Evolutionary conservation across 1,284 basidiomycete species (phyloP).

Genomic region (Ganoderma boninense): DNA sequence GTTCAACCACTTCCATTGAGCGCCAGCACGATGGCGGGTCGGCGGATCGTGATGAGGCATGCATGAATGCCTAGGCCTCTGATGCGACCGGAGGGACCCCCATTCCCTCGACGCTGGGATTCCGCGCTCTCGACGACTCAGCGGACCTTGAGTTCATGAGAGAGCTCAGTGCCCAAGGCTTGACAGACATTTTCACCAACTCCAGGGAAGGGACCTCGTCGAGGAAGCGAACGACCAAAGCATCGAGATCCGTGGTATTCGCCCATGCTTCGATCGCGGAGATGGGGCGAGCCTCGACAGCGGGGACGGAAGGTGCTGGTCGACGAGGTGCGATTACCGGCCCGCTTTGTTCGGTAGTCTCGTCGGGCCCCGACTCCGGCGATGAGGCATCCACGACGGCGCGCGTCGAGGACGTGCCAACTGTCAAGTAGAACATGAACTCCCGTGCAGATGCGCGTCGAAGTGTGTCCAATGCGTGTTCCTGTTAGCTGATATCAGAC

Average conservation of each 20-base stretch:
- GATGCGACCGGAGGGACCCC: neutral
- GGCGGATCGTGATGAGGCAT: too few species aligned
- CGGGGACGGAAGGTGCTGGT: neutral
- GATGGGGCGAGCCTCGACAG: neutral
- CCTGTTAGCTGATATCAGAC: neutral
- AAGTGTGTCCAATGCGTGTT: neutral
- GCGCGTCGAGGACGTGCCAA: neutral
- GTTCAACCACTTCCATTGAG: neutral
- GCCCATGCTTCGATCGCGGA: neutral
- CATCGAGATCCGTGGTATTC: neutral
- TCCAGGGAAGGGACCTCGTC: conserved; percentile 7
- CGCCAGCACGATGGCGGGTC: neutral
- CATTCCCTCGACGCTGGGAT: neutral
- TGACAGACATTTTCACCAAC: neutral
- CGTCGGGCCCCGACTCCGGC: neutral
- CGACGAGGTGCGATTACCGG: too few species aligned
- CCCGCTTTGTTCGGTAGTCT: neutral
- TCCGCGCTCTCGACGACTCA: neutral
- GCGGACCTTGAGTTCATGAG: neutral
- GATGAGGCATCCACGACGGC: too few species aligned
- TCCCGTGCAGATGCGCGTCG: neutral
- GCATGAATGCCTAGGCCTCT: neutral
- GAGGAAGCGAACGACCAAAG: neutral
- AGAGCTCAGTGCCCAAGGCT: neutral
- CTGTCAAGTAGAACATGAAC: neutral